Evolutionary conservation across 1,139 yeast species (phyloP).

Genomic region (Debaryomycetaceae sp.): DNA sequence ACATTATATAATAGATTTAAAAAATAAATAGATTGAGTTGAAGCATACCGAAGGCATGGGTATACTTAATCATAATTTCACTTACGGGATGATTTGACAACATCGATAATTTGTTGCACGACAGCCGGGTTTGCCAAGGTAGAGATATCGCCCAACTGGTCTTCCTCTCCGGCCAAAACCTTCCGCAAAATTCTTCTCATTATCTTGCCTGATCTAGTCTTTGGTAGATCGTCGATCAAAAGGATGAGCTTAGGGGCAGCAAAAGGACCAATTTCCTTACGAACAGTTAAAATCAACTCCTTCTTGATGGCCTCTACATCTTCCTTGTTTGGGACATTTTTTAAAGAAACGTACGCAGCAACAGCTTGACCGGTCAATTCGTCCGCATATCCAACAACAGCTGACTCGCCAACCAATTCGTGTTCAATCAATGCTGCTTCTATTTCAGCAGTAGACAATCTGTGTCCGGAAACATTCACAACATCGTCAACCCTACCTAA

Average conservation of each 20-base stretch:
- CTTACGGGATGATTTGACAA: constrained; percentile 38
- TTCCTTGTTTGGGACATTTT: constrained; percentile 38
- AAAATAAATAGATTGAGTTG: neutral
- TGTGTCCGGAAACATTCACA: constrained; percentile 77
- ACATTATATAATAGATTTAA: constrained; percentile 2
- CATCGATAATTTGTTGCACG: constrained; percentile 61
- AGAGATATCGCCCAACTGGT: constrained; percentile 75
- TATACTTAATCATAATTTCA: constrained; percentile 1
- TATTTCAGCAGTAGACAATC: constrained; percentile 78
- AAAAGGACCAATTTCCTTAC: constrained; percentile 81
- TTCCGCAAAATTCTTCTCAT: constrained; percentile 82
- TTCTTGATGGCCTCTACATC: constrained; percentile 58
- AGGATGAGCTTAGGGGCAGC: constrained; percentile 77
- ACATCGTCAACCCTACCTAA: constrained; percentile 82
- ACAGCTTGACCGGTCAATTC: constrained; percentile 83
- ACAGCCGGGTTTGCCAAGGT: constrained; percentile 72
- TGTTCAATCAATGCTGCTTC: constrained; percentile 78
- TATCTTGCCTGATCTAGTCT: constrained; percentile 80
- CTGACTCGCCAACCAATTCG: constrained; percentile 67
- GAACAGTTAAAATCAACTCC: constrained; percentile 66
- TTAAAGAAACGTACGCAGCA: constrained; percentile 74
- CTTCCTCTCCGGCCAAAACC: constrained; percentile 75
- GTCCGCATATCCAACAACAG: constrained; percentile 79
- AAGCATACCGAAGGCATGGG: neutral
- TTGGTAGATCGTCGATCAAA: constrained; percentile 74